Conservation (phyloP, 305 asterid genomes). For the Lippia alba region DNA sequence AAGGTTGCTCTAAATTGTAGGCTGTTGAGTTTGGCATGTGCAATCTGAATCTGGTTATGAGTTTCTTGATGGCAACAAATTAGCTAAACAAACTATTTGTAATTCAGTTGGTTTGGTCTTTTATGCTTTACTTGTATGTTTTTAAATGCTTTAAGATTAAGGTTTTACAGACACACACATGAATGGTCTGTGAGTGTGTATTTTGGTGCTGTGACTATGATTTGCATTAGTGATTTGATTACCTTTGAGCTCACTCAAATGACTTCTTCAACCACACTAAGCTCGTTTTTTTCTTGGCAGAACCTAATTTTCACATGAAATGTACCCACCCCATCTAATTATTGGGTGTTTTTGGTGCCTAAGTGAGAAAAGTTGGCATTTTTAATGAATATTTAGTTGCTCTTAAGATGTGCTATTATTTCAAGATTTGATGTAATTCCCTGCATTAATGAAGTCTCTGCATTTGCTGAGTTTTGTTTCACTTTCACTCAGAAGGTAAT, state of each 20-base stretch:
- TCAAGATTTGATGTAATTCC: not conserved
- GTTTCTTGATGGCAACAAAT: not conserved
- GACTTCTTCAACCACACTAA: slow-evolving; percentile 42
- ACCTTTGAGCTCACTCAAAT: slow-evolving; percentile 53
- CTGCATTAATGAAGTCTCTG: not conserved
- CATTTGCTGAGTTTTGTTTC: not conserved
- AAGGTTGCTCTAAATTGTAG: not conserved
- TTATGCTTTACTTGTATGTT: slow-evolving; percentile 6
- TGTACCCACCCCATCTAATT: slow-evolving; percentile 13
- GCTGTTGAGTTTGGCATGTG: not conserved
- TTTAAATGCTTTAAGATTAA: slow-evolving; percentile 40
- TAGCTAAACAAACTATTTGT: not conserved
- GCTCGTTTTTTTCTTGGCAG: slow-evolving; percentile 33
- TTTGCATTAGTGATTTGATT: slow-evolving; percentile 29
- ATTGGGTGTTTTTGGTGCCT: not conserved
- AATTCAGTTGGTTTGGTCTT: not conserved
- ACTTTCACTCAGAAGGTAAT: not conserved
- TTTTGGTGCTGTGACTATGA: slow-evolving; percentile 28
- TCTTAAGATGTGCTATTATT: not conserved
- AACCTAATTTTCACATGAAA: slow-evolving; percentile 33
- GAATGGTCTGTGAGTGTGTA: not conserved
- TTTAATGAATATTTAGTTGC: not conserved
- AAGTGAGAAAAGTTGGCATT: not conserved
- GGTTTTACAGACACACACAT: not conserved
- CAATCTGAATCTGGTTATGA: slow-evolving; percentile 7